phyloP scores from a whole-genome alignment of 108 stramenopile species.

The Heterococcus sp. region DNA sequence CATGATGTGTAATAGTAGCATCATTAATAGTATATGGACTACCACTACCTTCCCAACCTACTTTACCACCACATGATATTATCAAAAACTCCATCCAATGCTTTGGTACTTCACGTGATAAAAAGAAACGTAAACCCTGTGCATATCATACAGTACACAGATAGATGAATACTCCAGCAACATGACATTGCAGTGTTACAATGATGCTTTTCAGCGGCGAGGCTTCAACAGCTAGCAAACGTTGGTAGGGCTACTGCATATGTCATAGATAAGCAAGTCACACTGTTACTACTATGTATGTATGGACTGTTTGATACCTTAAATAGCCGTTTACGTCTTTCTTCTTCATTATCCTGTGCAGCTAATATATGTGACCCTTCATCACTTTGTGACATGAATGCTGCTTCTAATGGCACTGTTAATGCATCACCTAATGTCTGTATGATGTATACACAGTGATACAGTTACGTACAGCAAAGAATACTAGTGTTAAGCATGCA shows the following conservation, averaged over 20 bases:
- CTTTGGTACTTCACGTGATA: conserved; percentile 88
- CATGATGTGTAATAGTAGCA: conserved; percentile 86
- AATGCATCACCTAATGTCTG: conserved; percentile 8
- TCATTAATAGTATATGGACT: conserved; percentile 73
- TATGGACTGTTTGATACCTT: background rate
- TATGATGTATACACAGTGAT: too few species aligned
- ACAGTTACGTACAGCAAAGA: too few species aligned
- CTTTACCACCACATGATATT: conserved; percentile 79
- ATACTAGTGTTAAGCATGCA: too few species aligned
- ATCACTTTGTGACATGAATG: conserved; percentile 11
- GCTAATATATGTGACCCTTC: background rate
- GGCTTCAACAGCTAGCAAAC: too few species aligned
- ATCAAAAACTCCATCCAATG: conserved; percentile 86
- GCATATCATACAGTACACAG: background rate
- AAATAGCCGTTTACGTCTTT: conserved; percentile 16
- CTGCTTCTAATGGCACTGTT: conserved; percentile 31
- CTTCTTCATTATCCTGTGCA: conserved; percentile 8
- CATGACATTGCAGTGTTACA: too few species aligned
- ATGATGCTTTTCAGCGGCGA: too few species aligned
- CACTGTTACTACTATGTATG: background rate
- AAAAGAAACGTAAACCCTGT: conserved; percentile 75
- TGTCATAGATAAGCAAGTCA: background rate
- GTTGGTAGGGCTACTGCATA: background rate
- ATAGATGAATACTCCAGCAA: too few species aligned
- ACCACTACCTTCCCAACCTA: conserved; percentile 89